These are phyloP conservation scores for Chimonanthus praecox DNA, from an alignment of 164 flowering plant species.

Conservation along the genomic window DNA sequence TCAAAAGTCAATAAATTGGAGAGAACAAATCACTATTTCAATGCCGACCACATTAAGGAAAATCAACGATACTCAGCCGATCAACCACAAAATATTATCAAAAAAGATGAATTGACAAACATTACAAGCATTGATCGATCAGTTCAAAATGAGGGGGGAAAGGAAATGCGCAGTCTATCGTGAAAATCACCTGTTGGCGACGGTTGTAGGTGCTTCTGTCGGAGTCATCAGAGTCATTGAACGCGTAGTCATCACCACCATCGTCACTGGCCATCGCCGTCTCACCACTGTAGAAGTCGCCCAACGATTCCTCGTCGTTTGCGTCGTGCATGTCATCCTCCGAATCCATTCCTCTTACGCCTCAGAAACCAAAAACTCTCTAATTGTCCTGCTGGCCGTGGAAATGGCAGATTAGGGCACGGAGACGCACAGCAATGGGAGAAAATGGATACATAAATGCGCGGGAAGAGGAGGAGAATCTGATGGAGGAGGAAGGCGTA, in stretches of 20 bases:
- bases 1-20: background rate
- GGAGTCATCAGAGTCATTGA: slow-evolving; percentile 20
- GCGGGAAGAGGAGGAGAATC: background rate
- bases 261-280: slow-evolving; percentile 21
- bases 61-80: background rate
- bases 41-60: background rate
- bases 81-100: too few species aligned
- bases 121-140: background rate
- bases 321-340: slow-evolving; percentile 60
- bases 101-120: too few species aligned
- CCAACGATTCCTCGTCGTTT: slow-evolving; percentile 44
- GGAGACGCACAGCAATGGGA: background rate
- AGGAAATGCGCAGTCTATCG: background rate
- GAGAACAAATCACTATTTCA: background rate
- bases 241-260: slow-evolving; percentile 23
- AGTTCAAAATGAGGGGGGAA: background rate
- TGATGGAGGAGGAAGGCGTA: background rate
- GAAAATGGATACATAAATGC: background rate
- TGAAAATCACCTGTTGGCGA: slow-evolving; percentile 20
- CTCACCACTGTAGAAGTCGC: slow-evolving; percentile 43
- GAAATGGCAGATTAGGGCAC: background rate
- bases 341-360: slow-evolving; percentile 25
- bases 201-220: slow-evolving; percentile 6
- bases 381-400: background rate
- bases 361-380: slow-evolving; percentile 6